Percentiles rank a stretch among this genome's conserved stretches.
phyloP scores from a whole-genome alignment of 805 yeast genomes.

The Lipomyces yamanashiensis region DNA sequence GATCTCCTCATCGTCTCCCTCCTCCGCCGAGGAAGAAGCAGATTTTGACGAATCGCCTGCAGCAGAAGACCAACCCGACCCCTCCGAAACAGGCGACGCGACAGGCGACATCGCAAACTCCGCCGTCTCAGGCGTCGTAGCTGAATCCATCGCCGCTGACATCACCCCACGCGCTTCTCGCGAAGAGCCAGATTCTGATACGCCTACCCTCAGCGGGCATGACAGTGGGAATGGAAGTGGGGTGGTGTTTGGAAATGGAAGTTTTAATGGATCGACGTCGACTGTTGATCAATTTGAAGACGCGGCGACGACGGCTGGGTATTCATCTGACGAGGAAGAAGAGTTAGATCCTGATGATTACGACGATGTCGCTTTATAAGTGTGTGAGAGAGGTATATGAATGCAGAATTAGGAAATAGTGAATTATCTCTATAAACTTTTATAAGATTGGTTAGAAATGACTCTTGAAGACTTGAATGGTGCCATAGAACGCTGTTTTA shows the following conservation, averaged over 20 bases:
- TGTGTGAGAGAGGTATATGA: too few species aligned
- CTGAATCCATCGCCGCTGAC: not conserved
- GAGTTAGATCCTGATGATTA: constrained; percentile 15
- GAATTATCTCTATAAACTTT: too few species aligned
- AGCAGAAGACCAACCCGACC: not conserved
- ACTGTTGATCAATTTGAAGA: constrained; percentile 26
- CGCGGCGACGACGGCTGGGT: constrained; percentile 15
- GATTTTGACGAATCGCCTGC: not conserved
- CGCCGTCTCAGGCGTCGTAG: constrained; percentile 13
- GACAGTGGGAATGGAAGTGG: too few species aligned
- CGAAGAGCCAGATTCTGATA: not conserved
- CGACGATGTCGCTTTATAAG: constrained; percentile 13
- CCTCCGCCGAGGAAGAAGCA: too few species aligned
- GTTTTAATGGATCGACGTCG: constrained; percentile 1
- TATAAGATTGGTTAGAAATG: too few species aligned
- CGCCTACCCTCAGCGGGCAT: too few species aligned
- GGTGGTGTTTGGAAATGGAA: not conserved
- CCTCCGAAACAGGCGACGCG: not conserved
- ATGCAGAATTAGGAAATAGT: too few species aligned
- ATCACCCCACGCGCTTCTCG: constrained; percentile 13
- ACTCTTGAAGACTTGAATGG: too few species aligned
- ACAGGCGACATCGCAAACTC: constrained; percentile 17
- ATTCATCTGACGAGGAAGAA: constrained; percentile 2
- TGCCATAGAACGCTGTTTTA: too few species aligned
- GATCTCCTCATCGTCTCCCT: too few species aligned